Conservation (phyloP, 805 yeast species). For the Candida hispaniensis region DNA sequence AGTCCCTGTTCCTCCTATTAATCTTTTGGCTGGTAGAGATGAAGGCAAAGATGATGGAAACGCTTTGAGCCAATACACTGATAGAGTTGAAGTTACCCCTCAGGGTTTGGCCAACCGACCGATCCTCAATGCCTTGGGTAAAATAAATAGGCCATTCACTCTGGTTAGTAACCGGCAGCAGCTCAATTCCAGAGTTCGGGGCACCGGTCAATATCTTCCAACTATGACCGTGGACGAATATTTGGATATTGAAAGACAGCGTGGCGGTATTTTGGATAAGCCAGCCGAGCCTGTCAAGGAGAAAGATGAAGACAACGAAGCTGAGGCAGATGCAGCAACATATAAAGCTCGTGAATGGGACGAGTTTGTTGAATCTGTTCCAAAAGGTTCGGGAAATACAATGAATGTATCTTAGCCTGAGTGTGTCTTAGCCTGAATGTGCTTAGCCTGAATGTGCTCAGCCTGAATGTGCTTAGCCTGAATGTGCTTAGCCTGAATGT, state of each 20-base stretch:
- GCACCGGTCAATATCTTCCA: constrained; percentile 87
- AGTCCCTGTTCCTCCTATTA: constrained; percentile 19
- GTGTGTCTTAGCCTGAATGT: too few relatives aligned
- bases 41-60: not conserved
- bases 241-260: constrained; percentile 70
- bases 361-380: constrained; percentile 76
- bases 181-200: constrained; percentile 56
- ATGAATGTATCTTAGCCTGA: constrained; percentile 44
- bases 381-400: constrained; percentile 86
- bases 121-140: constrained; percentile 59
- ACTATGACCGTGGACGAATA: constrained; percentile 92
- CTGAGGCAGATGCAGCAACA: constrained; percentile 52
- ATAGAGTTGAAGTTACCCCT: constrained; percentile 40
- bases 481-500: too few relatives aligned
- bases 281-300: constrained; percentile 33
- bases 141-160: constrained; percentile 75
- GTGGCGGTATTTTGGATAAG: constrained; percentile 58
- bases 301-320: constrained; percentile 53
- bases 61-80: constrained; percentile 43
- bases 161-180: constrained; percentile 46
- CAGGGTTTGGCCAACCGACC: constrained; percentile 31
- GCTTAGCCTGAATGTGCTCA: too few relatives aligned
- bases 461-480: too few relatives aligned
- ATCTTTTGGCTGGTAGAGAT: constrained; percentile 16
- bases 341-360: constrained; percentile 83